These are phyloP conservation scores for Botrytis byssoidea DNA, from an alignment of 2,329 filamentous ascomycete genomes.

Conservation along the genomic window DNA sequence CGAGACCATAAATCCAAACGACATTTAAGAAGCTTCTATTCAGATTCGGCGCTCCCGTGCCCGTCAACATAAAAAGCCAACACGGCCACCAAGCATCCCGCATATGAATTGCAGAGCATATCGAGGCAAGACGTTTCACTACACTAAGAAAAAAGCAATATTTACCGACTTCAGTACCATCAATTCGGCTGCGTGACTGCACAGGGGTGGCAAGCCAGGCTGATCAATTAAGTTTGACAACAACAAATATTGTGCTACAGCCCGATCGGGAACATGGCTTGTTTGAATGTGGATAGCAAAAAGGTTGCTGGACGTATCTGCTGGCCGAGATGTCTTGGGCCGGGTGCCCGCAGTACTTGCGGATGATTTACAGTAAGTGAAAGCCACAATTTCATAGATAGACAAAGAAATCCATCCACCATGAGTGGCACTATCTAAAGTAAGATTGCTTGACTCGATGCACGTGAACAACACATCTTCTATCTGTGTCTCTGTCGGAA, in stretches of 20 bases:
- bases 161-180: constrained; percentile 31
- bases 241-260: constrained; percentile 34
- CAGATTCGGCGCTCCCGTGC: constrained; percentile 37
- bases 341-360: constrained; percentile 51
- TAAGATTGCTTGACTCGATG: constrained; percentile 52
- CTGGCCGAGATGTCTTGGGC: constrained; percentile 36
- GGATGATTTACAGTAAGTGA: constrained; percentile 38
- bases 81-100: constrained; percentile 32
- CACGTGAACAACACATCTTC: constrained; percentile 46
- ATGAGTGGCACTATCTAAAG: constrained; percentile 27
- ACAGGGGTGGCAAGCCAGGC: constrained; percentile 30
- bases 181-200: constrained; percentile 33
- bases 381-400: constrained; percentile 39
- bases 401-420: constrained; percentile 47
- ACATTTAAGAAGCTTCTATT: constrained; percentile 33
- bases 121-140: constrained; percentile 38
- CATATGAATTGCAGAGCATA: constrained; percentile 32
- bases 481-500: constrained; percentile 18
- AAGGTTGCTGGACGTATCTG: constrained; percentile 32
- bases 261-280: constrained; percentile 37
- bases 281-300: constrained; percentile 36
- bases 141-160: constrained; percentile 27
- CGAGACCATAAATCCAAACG: constrained; percentile 31
- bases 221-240: constrained; percentile 38
- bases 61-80: constrained; percentile 32